Conservation (phyloP, 2,329 filamentous ascomycete genomes). For the Exophiala viscosa region DNA sequence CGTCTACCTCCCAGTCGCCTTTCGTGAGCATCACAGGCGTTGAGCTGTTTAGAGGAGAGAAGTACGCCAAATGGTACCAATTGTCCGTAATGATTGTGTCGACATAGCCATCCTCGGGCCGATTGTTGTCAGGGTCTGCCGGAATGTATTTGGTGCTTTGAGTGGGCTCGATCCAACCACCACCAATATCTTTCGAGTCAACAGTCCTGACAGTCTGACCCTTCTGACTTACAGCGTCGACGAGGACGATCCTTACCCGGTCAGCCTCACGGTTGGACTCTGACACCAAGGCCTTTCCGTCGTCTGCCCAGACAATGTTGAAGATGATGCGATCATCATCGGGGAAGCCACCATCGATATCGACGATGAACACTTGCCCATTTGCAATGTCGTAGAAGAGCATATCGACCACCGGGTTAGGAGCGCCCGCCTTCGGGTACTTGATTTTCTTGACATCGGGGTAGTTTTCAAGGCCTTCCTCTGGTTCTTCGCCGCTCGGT, state of each 20-base stretch:
- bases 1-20: constrained; percentile 87
- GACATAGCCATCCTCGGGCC: constrained; percentile 82
- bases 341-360: constrained; percentile 70
- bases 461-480: constrained; percentile 75
- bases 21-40: constrained; percentile 82
- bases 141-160: constrained; percentile 83
- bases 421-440: constrained; percentile 91
- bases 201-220: constrained; percentile 76
- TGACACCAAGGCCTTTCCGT: constrained; percentile 74
- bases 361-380: constrained; percentile 73
- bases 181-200: constrained; percentile 80
- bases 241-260: constrained; percentile 77
- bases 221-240: constrained; percentile 70
- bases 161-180: constrained; percentile 95
- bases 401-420: constrained; percentile 84
- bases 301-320: constrained; percentile 85
- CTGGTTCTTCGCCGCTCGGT: constrained; percentile 69
- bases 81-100: constrained; percentile 84
- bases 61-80: constrained; percentile 90
- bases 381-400: constrained; percentile 82
- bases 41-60: constrained; percentile 77
- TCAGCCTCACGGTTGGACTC: constrained; percentile 95
- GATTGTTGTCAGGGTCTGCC: constrained; percentile 70
- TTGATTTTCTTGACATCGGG: constrained; percentile 90
- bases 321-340: constrained; percentile 86